Conservation (phyloP, 2,329 filamentous ascomycete species). For the Fusarium hainanense region DNA sequence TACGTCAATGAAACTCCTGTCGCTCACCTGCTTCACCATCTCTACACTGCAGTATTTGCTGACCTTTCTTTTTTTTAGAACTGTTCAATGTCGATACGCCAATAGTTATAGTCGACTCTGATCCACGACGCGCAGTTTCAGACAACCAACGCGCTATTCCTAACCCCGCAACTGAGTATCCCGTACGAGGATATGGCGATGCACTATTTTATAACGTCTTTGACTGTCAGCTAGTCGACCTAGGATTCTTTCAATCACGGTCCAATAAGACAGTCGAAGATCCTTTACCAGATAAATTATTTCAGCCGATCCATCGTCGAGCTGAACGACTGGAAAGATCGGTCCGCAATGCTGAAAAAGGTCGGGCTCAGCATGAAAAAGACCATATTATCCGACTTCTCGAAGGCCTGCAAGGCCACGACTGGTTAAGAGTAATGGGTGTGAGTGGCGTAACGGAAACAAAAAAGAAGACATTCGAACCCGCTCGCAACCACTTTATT, state of each 20-base stretch:
- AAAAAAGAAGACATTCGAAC: conserved; percentile 87
- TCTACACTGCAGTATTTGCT: conserved; percentile 11
- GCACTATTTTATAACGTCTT: conserved; percentile 66
- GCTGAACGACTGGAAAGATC: conserved; percentile 70
- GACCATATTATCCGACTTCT: conserved; percentile 74
- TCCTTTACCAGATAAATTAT: conserved; percentile 66
- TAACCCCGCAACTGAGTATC: conserved; percentile 48
- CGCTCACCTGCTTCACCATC: conserved; percentile 12
- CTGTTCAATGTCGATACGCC: conserved; percentile 77
- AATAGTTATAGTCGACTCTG: conserved; percentile 74
- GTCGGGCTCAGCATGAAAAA: conserved; percentile 73
- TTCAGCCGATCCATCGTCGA: conserved; percentile 65
- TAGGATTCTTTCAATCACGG: conserved; percentile 63
- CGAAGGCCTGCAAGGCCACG: conserved; percentile 86
- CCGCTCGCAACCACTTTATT: conserved; percentile 86
- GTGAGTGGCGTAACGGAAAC: conserved; percentile 86
- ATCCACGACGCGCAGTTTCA: conserved; percentile 46
- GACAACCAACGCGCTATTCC: conserved; percentile 46
- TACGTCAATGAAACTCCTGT: conserved; percentile 58
- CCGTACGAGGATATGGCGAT: conserved; percentile 66
- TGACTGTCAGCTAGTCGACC: conserved; percentile 67
- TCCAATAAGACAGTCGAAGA: conserved; percentile 60
- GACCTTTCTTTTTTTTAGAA: conserved; percentile 62
- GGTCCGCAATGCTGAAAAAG: conserved; percentile 72
- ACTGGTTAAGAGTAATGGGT: conserved; percentile 94